phyloP scores from a whole-genome alignment of 2,329 filamentous ascomycete genomes.

The Akanthomyces lecanii region DNA sequence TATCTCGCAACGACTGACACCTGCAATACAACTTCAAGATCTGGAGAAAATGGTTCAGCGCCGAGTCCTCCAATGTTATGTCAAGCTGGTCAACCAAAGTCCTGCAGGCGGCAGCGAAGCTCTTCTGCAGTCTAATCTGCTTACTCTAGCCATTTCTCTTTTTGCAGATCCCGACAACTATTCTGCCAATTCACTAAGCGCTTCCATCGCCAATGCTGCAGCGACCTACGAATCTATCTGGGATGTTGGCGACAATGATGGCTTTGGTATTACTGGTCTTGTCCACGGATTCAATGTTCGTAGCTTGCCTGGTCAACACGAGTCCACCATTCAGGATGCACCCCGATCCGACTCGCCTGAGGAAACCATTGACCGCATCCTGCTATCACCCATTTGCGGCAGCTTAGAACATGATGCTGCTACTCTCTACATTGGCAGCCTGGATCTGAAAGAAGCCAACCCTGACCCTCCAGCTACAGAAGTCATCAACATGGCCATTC shows the following conservation, averaged over 20 bases:
- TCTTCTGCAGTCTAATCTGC: conserved; percentile 82
- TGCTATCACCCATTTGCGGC: conserved; percentile 70
- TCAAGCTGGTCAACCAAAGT: conserved; percentile 83
- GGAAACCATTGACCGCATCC: conserved; percentile 56
- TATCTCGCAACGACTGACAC: conserved; percentile 74
- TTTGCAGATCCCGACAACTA: conserved; percentile 94
- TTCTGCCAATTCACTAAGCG: conserved; percentile 76
- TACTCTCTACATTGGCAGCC: conserved; percentile 61
- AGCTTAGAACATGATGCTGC: conserved; percentile 88
- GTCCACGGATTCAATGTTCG: conserved; percentile 72
- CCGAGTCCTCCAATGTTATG: conserved; percentile 91
- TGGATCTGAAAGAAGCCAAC: conserved; percentile 39
- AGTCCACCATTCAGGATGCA: conserved; percentile 40
- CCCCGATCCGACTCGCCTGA: conserved; percentile 58
- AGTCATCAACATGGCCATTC: conserved; percentile 90
- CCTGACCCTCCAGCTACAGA: conserved; percentile 86
- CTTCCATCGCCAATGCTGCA: conserved; percentile 85
- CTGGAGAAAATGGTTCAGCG: conserved; percentile 90
- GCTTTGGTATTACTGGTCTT: conserved; percentile 87
- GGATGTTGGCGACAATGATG: conserved; percentile 92
- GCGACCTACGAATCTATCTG: conserved; percentile 90
- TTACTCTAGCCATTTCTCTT: conserved; percentile 83
- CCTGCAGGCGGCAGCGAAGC: conserved; percentile 81
- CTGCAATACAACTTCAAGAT: conserved; percentile 83
- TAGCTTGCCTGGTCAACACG: conserved; percentile 65